Base-by-base conservation (phyloP, 2,329 filamentous ascomycete genomes). In the Plectosphaerella plurivora region DNA sequence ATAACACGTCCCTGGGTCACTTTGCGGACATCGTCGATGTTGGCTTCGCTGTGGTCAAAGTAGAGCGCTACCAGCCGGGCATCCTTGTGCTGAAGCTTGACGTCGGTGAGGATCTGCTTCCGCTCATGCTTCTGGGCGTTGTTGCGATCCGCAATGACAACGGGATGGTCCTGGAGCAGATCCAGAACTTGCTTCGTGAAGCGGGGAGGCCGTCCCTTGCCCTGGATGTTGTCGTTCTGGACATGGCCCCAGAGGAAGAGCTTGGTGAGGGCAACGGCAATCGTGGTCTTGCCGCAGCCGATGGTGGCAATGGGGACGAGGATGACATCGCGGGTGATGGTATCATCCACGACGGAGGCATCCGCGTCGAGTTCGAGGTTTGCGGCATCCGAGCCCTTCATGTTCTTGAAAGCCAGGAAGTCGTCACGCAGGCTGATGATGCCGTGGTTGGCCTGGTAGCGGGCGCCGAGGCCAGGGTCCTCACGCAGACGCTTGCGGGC, bases 151-250 rank as follows among this genome's bases (percentile, higher is more conserved):
- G 94, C 91, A 62, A 96, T 84, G 51, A 96, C 91, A 1, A 86
- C 93, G 1, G 84, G 79, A 45, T 84, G 75, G 0, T 79, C 74
- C 20, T 81, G 73, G 33, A 97, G 77, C 51, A 83, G 69, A 22
- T 84, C 79, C 49, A 87, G 78, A 39, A 95, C 77, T 36, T 83
- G 82, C 49, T 84, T 79, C 1, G 87, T 88, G 66, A 99, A 97
- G 51, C 83, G 81, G 56, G 87, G 83, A 3, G 91, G 88, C 36
- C 93, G 88, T 51, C 80, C 81, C 66, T 88, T 87, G 57, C 86
- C 90, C 50, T 84, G 84, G 54, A 99, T 94, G 65, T 99, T 96
- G 73, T 99, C 94, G 66, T 99, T 99, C 65, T 99, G 94, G 47
- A 97, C 78, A 65, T 96, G 91, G 15, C 91, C 93, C 89, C 92